phyloP scores from a whole-genome alignment of 257 asterid species.

The Penstemon davidsonii region DNA sequence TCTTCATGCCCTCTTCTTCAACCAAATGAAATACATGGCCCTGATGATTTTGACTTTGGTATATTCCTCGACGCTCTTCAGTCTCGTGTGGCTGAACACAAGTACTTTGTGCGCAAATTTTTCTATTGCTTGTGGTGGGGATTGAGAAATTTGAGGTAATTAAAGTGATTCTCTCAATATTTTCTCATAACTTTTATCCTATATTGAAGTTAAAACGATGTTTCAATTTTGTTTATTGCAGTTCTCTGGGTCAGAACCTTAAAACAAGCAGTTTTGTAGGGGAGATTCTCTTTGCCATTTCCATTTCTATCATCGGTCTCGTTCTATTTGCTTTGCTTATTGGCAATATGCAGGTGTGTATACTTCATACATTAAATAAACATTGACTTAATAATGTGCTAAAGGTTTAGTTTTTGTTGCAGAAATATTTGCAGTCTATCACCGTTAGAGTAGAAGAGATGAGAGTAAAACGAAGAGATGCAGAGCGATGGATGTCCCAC shows the following conservation, averaged over 20 bases:
- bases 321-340: slow-evolving; percentile 44
- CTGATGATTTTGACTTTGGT: slow-evolving; percentile 55
- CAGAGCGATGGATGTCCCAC: slow-evolving; percentile 54
- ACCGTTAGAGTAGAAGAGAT: slow-evolving; percentile 41
- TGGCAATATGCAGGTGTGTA: slow-evolving; percentile 48
- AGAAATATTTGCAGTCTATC: slow-evolving; percentile 43
- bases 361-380: neutral
- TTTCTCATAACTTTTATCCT: too few relatives aligned
- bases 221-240: slow-evolving; percentile 20
- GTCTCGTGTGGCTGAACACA: slow-evolving; percentile 46
- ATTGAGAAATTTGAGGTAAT: slow-evolving; percentile 61
- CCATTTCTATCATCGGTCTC: slow-evolving; percentile 43
- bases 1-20: slow-evolving; percentile 48
- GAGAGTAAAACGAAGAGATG: slow-evolving; percentile 41
- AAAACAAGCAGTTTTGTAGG: slow-evolving; percentile 41
- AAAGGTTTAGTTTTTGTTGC: slow-evolving; percentile 8
- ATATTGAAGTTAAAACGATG: neutral
- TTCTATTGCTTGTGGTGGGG: slow-evolving; percentile 85
- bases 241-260: slow-evolving; percentile 55
- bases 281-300: slow-evolving; percentile 45
- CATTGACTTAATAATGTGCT: neutral
- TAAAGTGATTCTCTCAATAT: neutral
- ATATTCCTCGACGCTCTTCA: slow-evolving; percentile 65
- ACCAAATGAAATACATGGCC: slow-evolving; percentile 29
- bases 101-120: slow-evolving; percentile 38